These are phyloP conservation scores for Paramecium caudatum DNA, from an alignment of 73 alveolate species.

Conservation along the genomic window DNA sequence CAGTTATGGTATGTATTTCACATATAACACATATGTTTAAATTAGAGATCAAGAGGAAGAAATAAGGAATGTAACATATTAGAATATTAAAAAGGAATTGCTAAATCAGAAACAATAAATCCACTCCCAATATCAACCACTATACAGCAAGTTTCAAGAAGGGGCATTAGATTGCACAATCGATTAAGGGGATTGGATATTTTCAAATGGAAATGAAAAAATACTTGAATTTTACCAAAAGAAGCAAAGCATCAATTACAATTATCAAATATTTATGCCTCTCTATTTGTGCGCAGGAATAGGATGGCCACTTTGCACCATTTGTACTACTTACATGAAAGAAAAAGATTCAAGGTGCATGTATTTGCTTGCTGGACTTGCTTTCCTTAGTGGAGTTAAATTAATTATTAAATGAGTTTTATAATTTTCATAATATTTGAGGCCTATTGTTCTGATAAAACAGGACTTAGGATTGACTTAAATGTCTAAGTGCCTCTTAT, in stretches of 20 bases:
- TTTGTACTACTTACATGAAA: neutral
- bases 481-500: neutral
- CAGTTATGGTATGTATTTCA: conserved; percentile 41
- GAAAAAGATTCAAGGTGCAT: neutral
- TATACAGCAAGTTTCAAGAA: conserved; percentile 1
- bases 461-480: conserved; percentile 43
- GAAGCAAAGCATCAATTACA: neutral
- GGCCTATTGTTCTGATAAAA: conserved; percentile 1
- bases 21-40: neutral
- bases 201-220: neutral
- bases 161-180: conserved; percentile 3
- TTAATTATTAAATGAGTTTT: conserved; percentile 24
- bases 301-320: neutral
- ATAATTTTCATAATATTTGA: neutral
- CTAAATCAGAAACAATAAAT: neutral
- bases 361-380: neutral
- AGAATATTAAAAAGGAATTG: neutral
- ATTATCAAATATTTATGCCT: conserved; percentile 6
- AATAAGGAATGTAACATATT: neutral
- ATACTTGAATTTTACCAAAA: neutral
- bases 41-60: neutral
- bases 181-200: conserved; percentile 52
- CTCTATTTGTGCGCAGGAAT: conserved; percentile 24
- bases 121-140: neutral
- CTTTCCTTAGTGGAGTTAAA: neutral